A percentile compares a stretch with the other conserved stretches of the same genome.
Conservation (phyloP, 441 rosid species). For the Euphorbia schlechtendalii region DNA sequence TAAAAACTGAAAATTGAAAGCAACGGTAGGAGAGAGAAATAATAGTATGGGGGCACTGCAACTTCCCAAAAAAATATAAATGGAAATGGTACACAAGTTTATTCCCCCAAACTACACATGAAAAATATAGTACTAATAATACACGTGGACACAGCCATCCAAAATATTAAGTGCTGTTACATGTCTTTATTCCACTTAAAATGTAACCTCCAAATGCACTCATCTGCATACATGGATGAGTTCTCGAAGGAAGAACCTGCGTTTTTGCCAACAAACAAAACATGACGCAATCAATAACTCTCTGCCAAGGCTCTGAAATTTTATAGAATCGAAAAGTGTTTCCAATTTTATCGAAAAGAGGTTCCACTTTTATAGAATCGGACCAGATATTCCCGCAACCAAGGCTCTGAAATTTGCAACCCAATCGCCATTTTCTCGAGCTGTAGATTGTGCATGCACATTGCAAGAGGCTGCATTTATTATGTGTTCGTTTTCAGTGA, state of each 20-base stretch:
- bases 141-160: neutral
- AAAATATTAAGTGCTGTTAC: constrained; percentile 16
- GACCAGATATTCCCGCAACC: constrained; percentile 94
- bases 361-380: neutral
- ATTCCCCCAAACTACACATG: neutral
- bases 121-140: neutral
- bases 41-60: neutral
- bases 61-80: neutral
- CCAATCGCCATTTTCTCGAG: constrained; percentile 70
- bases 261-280: neutral
- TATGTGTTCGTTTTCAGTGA: neutral
- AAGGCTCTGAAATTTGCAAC: constrained; percentile 86
- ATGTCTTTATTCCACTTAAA: constrained; percentile 65
- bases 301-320: too few species aligned
- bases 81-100: neutral
- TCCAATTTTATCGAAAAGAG: too few species aligned
- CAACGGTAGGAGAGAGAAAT: neutral
- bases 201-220: constrained; percentile 77
- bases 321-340: too few species aligned
- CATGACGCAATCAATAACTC: too few species aligned
- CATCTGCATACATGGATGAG: constrained; percentile 96
- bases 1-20: too few species aligned
- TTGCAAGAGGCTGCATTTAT: constrained; percentile 66
- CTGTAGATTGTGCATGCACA: constrained; percentile 86
- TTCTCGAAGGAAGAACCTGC: constrained; percentile 88